Conservation (phyloP, 1,139 yeast genomes). For the Yamadazyma jaroonii region DNA sequence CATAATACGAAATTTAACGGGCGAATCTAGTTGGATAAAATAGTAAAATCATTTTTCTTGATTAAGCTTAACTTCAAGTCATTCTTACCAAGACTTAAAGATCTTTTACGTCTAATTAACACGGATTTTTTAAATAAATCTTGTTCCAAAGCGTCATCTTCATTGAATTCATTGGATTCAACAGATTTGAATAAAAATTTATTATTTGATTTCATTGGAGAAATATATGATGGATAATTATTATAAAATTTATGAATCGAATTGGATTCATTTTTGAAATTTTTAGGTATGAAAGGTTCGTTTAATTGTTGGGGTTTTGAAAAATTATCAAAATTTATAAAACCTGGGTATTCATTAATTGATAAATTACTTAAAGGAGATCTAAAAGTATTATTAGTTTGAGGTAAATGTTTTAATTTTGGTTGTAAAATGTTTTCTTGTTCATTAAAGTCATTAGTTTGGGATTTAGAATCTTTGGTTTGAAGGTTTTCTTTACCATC, state of each 20-base stretch:
- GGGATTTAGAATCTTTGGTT: not conserved
- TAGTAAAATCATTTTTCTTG: slow-evolving; percentile 24
- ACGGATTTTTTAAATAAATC: slow-evolving; percentile 19
- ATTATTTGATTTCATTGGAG: slow-evolving; percentile 15
- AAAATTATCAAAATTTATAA: slow-evolving; percentile 14
- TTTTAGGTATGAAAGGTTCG: slow-evolving; percentile 33
- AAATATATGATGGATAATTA: slow-evolving; percentile 14
- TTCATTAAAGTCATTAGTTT: slow-evolving; percentile 21
- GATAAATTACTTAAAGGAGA: slow-evolving; percentile 33
- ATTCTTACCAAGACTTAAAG: slow-evolving; percentile 41
- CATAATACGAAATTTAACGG: slow-evolving; percentile 3
- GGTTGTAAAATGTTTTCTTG: slow-evolving; percentile 49
- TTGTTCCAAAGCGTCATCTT: slow-evolving; percentile 30
- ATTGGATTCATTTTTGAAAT: slow-evolving; percentile 30
- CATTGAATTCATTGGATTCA: slow-evolving; percentile 19
- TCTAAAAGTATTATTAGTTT: slow-evolving; percentile 17
- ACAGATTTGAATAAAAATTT: slow-evolving; percentile 15
- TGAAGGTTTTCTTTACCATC: slow-evolving; percentile 14
- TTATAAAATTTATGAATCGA: slow-evolving; percentile 30
- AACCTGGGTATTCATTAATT: slow-evolving; percentile 36
- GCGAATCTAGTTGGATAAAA: slow-evolving; percentile 8
- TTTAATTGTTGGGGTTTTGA: slow-evolving; percentile 16
- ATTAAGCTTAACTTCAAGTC: slow-evolving; percentile 34
- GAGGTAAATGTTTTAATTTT: slow-evolving; percentile 18
- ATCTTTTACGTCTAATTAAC: slow-evolving; percentile 28